Percentiles rank a stretch among this genome's conserved stretches.
phyloP scores from a whole-genome alignment of 2,329 filamentous ascomycete genomes.

The Cladosporium sp. region DNA sequence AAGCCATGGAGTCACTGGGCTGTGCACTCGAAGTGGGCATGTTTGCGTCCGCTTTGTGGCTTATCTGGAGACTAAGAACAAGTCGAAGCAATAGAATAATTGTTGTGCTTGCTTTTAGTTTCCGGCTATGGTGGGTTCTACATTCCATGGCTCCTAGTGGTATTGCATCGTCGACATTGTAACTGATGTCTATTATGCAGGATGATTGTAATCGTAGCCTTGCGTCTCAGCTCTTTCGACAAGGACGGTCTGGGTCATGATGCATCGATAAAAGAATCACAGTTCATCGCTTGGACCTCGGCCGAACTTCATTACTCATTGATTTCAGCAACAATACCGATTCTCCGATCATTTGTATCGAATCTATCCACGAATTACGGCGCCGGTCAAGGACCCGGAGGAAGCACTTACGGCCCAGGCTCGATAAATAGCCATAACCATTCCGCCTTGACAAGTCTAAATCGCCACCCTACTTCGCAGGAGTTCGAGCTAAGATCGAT shows the following conservation, averaged over 20 bases:
- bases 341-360: constrained; percentile 14
- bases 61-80: constrained; percentile 13
- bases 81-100: constrained; percentile 1
- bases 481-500: not conserved
- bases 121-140: constrained; percentile 1
- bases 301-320: constrained; percentile 17
- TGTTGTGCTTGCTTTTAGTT: constrained; percentile 13
- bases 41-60: constrained; percentile 5
- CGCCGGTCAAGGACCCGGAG: not conserved
- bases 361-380: constrained; percentile 15
- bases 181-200: not conserved
- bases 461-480: not conserved
- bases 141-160: too few relatives aligned
- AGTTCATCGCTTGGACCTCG: constrained; percentile 16
- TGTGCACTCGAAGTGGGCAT: not conserved
- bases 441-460: not conserved
- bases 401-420: not conserved
- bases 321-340: constrained; percentile 16
- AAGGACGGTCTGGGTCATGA: not conserved
- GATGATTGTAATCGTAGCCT: not conserved
- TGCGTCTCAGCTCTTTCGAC: not conserved
- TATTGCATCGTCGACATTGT: not conserved
- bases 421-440: not conserved
- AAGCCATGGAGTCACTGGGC: not conserved
- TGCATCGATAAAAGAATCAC: constrained; percentile 10